These are phyloP conservation scores for Entrophospora sp. DNA, from an alignment of 192 early-diverging fungal species.

Conservation along the genomic window DNA sequence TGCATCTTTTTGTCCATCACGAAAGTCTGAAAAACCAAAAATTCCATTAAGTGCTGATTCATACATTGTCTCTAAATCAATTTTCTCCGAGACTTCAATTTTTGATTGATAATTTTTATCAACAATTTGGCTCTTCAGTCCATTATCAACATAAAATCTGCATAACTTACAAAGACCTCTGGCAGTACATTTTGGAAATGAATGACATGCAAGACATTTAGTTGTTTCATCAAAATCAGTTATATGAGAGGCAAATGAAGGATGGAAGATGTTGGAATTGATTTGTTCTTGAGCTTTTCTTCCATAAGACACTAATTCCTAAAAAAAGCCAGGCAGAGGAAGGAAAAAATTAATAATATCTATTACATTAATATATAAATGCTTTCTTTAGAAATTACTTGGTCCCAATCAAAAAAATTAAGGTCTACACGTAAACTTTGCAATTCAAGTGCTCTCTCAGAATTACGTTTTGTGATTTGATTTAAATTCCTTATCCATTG, in stretches of 20 bases:
- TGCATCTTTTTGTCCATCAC: neutral
- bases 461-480: neutral
- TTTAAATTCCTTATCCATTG: neutral
- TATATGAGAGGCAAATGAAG: neutral
- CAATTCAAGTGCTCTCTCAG: neutral
- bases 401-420: neutral
- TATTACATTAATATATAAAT: no score
- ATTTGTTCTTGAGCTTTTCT: neutral
- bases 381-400: neutral
- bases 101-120: slow-evolving; percentile 1
- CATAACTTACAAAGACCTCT: neutral
- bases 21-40: neutral
- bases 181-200: neutral
- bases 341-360: no score
- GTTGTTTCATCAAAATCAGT: neutral
- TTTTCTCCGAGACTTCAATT: neutral
- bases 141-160: neutral
- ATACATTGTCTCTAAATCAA: neutral
- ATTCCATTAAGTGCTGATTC: neutral
- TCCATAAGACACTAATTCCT: neutral
- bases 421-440: neutral
- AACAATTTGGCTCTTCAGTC: neutral
- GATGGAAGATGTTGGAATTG: neutral
- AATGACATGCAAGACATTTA: neutral
- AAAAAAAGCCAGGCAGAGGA: no score